These are phyloP conservation scores for Saturnispora besseyi DNA, from an alignment of 805 yeast species.

Conservation along the genomic window DNA sequence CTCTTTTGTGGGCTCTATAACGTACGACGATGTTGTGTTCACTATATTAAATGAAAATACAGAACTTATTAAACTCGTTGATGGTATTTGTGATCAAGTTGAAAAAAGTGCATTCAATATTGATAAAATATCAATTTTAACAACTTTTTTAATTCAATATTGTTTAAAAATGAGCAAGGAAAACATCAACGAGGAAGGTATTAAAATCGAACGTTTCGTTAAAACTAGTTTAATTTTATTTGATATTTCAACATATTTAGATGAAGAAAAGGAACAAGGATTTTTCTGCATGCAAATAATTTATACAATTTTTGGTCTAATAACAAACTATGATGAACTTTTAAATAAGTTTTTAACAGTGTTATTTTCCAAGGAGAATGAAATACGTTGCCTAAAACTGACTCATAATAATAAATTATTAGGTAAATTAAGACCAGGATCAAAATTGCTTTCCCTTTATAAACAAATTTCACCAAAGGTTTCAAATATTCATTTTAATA, in stretches of 20 bases:
- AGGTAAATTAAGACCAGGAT: constrained; percentile 28
- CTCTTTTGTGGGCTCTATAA: background rate
- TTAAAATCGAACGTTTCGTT: background rate
- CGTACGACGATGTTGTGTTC: background rate
- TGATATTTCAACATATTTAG: constrained; percentile 1
- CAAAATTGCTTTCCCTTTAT: constrained; percentile 23
- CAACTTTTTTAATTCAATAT: constrained; percentile 1
- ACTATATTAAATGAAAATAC: background rate
- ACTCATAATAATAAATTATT: constrained; percentile 20
- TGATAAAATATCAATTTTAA: constrained; percentile 4
- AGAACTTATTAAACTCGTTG: background rate
- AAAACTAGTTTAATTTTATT: background rate
- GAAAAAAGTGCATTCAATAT: background rate
- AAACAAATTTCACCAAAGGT: constrained; percentile 20
- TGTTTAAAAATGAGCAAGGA: background rate
- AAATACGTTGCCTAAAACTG: constrained; percentile 15
- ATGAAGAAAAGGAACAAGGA: background rate
- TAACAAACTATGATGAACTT: background rate
- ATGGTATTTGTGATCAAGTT: background rate
- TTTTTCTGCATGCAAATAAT: background rate
- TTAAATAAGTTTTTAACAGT: constrained; percentile 13
- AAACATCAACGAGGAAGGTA: background rate
- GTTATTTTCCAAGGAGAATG: constrained; percentile 13
- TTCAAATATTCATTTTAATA: constrained; percentile 17
- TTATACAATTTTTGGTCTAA: background rate